Evolutionary conservation across 2,329 filamentous ascomycete genomes (phyloP).

Genomic region (Alternaria arborescens): DNA sequence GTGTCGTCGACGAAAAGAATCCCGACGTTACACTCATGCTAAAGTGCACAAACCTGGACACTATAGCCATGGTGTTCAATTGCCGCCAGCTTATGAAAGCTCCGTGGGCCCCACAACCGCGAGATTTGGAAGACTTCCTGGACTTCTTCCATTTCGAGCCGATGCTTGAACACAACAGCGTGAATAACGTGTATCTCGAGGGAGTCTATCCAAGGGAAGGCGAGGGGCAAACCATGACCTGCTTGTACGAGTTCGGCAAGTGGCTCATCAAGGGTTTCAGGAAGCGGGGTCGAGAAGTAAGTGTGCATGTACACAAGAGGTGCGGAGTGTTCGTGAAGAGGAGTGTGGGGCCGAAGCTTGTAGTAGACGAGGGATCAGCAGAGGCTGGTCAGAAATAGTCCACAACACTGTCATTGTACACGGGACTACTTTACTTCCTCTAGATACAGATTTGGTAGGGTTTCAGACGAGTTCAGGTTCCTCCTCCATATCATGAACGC

Average conservation of each 20-base stretch:
- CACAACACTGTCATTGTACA: neutral
- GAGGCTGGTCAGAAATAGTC: neutral
- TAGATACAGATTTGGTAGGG: too few species aligned
- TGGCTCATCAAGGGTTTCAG: neutral
- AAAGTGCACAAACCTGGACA: neutral
- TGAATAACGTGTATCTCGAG: neutral
- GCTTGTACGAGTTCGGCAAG: neutral
- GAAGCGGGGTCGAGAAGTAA: neutral
- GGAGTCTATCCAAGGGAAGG: neutral
- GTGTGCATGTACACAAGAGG: neutral
- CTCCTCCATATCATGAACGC: neutral
- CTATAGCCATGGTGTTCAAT: neutral
- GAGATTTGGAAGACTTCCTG: neutral
- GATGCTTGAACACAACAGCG: neutral
- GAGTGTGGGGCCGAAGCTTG: neutral
- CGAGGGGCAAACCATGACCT: neutral
- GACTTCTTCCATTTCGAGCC: neutral
- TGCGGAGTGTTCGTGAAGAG: neutral
- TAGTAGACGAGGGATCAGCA: neutral
- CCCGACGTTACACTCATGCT: neutral
- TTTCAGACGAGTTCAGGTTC: neutral
- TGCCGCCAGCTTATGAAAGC: neutral
- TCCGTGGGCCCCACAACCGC: neutral
- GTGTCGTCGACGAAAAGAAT: neutral
- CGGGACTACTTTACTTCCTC: too few species aligned